Base-by-base conservation (phyloP, 2,329 filamentous ascomycete genomes). In the Microcera coccophila region DNA sequence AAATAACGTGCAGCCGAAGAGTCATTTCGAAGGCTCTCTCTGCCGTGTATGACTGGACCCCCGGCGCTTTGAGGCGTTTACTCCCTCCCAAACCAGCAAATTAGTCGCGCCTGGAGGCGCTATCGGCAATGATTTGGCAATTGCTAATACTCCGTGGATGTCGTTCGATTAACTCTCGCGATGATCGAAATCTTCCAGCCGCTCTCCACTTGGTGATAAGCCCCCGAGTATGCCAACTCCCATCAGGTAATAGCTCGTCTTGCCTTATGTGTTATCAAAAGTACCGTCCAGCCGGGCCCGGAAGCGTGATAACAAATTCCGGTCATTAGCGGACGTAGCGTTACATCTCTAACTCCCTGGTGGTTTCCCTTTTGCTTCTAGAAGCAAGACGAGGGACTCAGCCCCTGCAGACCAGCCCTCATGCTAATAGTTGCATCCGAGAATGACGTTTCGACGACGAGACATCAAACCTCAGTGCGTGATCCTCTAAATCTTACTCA, bases 251-350 rank as follows among this genome's bases (percentile, higher is more conserved):
- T 32, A 26, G 12, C 15, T n/a, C 29, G n/a, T 32, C 11, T 7
- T 10, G 9, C 29, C 15, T n/a, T 22, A 34, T 21, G n/a, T 16
- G 28, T 14, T 9, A 19, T 26, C 22, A 26, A 12, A 7, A 26
- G 46, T 44, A 42, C 49, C 49, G 41, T 29, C 39, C 15, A 39
- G 44, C 49, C 45, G 49, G 49, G 41, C 32, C 41, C 24, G 39
- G 18, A 41, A 26, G 42, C 47, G 38, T 41, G 48, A 49, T 36
- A 41, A 49, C 37, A 34, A 50, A 45, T 19, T 31, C 29, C 40
- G 47, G 44, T 51, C 48, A 50, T 47, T 44, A 42, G 47, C 47
- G 16, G 33, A 18, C 10, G 10, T 12, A 11, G 33, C 33, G 14
- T 20, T 17, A 9, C 48, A 38, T 41, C 39, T 42, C 29, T 37